A percentile compares a stretch with the other conserved stretches of the same genome.
phyloP scores from a whole-genome alignment of 2,329 filamentous ascomycete species.

The Dactylellina cionopaga region DNA sequence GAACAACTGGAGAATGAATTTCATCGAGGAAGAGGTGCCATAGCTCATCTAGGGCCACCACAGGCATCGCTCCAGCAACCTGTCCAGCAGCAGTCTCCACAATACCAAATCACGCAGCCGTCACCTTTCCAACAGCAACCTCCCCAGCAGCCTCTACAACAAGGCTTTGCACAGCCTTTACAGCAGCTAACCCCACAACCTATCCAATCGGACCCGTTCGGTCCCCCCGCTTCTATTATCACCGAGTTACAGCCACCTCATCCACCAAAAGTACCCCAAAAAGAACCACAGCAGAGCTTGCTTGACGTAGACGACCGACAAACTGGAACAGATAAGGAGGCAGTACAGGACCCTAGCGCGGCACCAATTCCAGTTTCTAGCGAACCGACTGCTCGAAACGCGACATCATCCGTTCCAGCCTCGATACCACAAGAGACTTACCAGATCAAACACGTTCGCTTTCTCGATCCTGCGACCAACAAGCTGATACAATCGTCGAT shows the following conservation, averaged over 20 bases:
- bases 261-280: constrained; percentile 26
- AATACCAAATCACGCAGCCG: neutral
- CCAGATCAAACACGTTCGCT: constrained; percentile 88
- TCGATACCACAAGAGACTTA: constrained; percentile 74
- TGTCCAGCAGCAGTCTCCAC: neutral
- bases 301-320: constrained; percentile 27
- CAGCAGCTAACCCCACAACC: neutral
- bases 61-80: constrained; percentile 4
- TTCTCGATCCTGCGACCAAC: constrained; percentile 74
- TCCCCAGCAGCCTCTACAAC: neutral
- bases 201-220: constrained; percentile 23
- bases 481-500: constrained; percentile 82
- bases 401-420: constrained; percentile 15
- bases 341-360: constrained; percentile 10
- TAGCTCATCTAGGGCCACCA: constrained; percentile 8
- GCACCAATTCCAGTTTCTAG: constrained; percentile 34
- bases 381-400: constrained; percentile 3
- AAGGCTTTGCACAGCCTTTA: neutral
- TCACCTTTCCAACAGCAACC: neutral
- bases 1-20: constrained; percentile 49
- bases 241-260: constrained; percentile 7
- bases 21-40: constrained; percentile 32
- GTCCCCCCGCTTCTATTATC: neutral
- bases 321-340: constrained; percentile 36
- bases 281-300: constrained; percentile 20